phyloP scores from a whole-genome alignment of 805 yeast species.

The Lipomyces lipofer region DNA sequence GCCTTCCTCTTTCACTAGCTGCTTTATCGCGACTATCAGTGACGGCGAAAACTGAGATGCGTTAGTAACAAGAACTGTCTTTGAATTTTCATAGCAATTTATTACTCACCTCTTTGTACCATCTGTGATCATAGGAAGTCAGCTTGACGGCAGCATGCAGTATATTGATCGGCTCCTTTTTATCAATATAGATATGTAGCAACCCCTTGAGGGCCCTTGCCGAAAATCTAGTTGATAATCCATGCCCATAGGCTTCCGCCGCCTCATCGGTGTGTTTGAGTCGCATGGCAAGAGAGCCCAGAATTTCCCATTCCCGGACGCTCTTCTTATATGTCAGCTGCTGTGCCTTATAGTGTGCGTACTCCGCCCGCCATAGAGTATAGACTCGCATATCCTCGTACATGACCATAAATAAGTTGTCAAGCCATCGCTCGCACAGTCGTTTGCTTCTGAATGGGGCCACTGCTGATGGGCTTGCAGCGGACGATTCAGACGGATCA shows the following conservation, averaged over 20 bases:
- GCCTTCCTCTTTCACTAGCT: constrained; percentile 29
- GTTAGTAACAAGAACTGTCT: constrained; percentile 6
- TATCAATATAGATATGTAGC: constrained; percentile 58
- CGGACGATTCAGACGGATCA: constrained; percentile 7
- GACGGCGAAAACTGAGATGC: constrained; percentile 26
- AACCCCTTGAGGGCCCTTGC: constrained; percentile 75
- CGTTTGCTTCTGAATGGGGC: constrained; percentile 47
- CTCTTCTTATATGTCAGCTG: constrained; percentile 74
- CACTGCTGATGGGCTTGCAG: constrained; percentile 3
- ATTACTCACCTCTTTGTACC: constrained; percentile 70
- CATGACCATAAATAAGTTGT: constrained; percentile 65
- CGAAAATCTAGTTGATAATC: constrained; percentile 73
- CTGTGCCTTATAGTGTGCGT: constrained; percentile 84
- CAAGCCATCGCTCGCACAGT: constrained; percentile 77
- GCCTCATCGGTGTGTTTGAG: constrained; percentile 87
- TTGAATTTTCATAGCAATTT: neutral
- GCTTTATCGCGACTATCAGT: constrained; percentile 20
- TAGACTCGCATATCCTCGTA: constrained; percentile 70
- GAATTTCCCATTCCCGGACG: constrained; percentile 87
- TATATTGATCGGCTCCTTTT: constrained; percentile 47
- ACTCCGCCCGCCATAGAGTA: constrained; percentile 92
- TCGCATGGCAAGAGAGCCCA: constrained; percentile 83
- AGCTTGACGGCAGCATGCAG: constrained; percentile 72
- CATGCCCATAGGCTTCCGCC: constrained; percentile 74
- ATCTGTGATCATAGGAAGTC: constrained; percentile 96